Base-by-base conservation (phyloP, 495 filamentous ascomycete species). In the Penicillium turbatum region DNA sequence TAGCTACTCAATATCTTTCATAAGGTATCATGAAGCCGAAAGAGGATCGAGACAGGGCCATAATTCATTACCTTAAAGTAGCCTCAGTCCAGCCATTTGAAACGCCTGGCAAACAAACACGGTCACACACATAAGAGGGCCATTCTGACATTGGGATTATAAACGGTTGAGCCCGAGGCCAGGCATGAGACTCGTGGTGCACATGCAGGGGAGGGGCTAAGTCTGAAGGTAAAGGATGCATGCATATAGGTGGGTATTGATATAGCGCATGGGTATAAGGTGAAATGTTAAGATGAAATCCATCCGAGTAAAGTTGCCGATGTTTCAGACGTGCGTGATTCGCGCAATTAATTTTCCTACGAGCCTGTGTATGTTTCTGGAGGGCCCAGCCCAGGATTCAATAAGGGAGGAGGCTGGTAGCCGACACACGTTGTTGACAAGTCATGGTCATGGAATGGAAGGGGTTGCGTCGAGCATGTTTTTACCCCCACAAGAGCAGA, bases 101-200 rank as follows among this genome's bases (percentile, higher is more conserved):
- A 57, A 65, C 49, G n/a, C n/a, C n/a, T n/a, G 37, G 45, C 55
- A 59, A 51, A 62, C 61, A 55, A 48, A 45, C 31, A 38, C 31
- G 40, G 60, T 57, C 42, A 43, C 54, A 58, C 48, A 56, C 45
- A 48, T 13, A 31, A 34, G 51, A 51, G 47, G 34, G 36, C 27
- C 5, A 7, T 36, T n/a, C 36, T 34, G 10, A 30, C 55, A 21
- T 48, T 32, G 15, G 15, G n/a, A 17, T 43, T 8, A 32, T 16
- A 42, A 34, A 21, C 5, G 16, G 45, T 29, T 49, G 15, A 29
- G 15, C 10, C 54, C 41, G n/a, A 39, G 12, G 32, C 17, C 51
- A 50, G 17, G 29, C 47, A 26, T 39, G 29, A 15, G 38, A 40
- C 44, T 52, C 47, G 53, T 48, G 43, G 39, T 54, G 48, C 34